A percentile compares a stretch with the other conserved stretches of the same genome.
Conservation (phyloP, 768 basidiomycete genomes). For the Amanita inopinata region DNA sequence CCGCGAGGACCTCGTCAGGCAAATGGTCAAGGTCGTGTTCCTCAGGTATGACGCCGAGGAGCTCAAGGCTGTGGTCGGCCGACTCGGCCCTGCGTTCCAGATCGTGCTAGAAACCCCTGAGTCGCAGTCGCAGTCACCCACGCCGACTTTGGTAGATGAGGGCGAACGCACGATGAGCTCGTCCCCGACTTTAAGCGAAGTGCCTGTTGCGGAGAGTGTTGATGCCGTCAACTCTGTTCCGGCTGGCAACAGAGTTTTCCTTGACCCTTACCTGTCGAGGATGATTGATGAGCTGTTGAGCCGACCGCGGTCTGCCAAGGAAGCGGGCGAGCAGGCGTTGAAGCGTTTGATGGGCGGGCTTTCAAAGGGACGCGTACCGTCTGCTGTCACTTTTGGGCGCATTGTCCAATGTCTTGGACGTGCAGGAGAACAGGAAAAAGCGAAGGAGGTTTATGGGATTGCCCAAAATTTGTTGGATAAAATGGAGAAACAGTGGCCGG, state of each 20-base stretch:
- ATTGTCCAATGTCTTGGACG: conserved; percentile 69
- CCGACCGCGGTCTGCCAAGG: conserved; percentile 12
- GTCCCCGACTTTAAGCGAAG: not conserved
- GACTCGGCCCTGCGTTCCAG: conserved; percentile 7
- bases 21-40: conserved; percentile 15
- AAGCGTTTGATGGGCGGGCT: conserved; percentile 36
- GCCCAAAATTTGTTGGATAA: conserved; percentile 53
- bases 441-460: conserved; percentile 54
- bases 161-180: not conserved
- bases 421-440: conserved; percentile 44
- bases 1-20: conserved; percentile 16
- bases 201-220: not conserved
- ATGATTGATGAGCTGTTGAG: not conserved
- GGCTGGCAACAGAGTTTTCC: not conserved
- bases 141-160: not conserved
- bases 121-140: not conserved
- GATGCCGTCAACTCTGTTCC: not conserved
- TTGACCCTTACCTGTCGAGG: not conserved
- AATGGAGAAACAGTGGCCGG: conserved; percentile 37
- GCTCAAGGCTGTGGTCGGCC: conserved; percentile 1
- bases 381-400: conserved; percentile 40
- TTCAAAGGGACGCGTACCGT: conserved; percentile 37
- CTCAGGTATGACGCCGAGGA: conserved; percentile 1
- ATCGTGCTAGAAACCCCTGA: not conserved
- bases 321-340: conserved; percentile 34